Base-by-base conservation (phyloP, 306 rosid genomes). In the Vigna mungo region DNA sequence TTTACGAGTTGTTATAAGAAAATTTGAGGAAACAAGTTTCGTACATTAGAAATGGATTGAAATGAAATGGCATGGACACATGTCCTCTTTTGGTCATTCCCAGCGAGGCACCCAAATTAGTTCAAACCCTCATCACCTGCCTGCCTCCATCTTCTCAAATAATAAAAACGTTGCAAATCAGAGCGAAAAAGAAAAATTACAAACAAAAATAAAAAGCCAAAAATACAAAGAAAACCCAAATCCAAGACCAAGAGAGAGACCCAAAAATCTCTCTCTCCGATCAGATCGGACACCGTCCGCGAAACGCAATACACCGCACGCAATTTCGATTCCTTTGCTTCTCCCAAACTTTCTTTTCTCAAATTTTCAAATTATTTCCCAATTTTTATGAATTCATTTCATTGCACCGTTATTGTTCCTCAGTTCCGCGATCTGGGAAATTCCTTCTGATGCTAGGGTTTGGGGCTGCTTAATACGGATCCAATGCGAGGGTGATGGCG, bases 271-370 rank as follows among this genome's bases (percentile, higher is more conserved):
- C 80, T 74, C 81, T 44, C 49, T 74, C 89, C 87, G 87, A 86
- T 86, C 93, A 56, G 97, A 92, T 90, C 91, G 93, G 91, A 66
- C 70, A 64, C 74, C 76, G 59, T 68, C 64, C 71, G 68, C 72
- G 78, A 53, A 84, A 20, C 74, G 52, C 74, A 30, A 70, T 63
- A 20, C 72, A 47, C 81, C 53, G 14, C 74, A 9, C 32, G 21
- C 21, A 27, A 55, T 46, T 80, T 60, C 81, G 75, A 41, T 83
- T 79, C 44, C 39, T 56, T 21, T 36, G 30, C 37, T 71, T 0
- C 17, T 44, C 66, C 7, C 71, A 68, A 75, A 72, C 52, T 46
- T 48, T 77, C 65, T 56, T 49, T 77, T 77, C 68, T 43, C 58
- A 68, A 68, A 46, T 14, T 17, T 36, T 41, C 64, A 72, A 17